Conservation (phyloP, 2,329 filamentous ascomycete species). For the Nannizziopsis arthrosporioides region DNA sequence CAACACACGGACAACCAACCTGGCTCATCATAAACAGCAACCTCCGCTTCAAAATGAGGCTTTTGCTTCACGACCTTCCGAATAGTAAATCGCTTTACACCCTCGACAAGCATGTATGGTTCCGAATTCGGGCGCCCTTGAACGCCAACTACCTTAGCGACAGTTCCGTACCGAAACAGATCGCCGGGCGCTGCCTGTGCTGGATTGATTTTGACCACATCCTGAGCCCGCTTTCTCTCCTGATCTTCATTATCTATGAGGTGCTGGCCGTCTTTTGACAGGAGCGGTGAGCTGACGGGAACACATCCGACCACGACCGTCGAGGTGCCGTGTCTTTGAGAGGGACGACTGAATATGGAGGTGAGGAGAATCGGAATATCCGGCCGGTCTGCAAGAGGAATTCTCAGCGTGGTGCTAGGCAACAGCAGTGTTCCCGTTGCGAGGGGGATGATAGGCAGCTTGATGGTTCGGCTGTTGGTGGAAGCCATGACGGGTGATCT, state of each 20-base stretch:
- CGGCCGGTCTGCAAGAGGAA: conserved; percentile 69
- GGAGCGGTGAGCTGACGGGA: conserved; percentile 63
- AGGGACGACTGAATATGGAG: conserved; percentile 66
- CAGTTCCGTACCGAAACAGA: conserved; percentile 70
- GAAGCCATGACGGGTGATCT: conserved; percentile 25
- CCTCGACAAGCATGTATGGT: conserved; percentile 76
- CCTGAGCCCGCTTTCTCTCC: conserved; percentile 35
- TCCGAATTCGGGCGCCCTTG: conserved; percentile 65
- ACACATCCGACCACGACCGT: conserved; percentile 76
- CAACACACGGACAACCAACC: conserved; percentile 29
- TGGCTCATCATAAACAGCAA: conserved; percentile 59
- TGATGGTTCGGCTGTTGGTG: conserved; percentile 23
- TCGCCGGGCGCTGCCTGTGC: conserved; percentile 55
- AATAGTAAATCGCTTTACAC: conserved; percentile 62
- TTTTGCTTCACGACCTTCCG: conserved; percentile 64
- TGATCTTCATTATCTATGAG: conserved; percentile 56
- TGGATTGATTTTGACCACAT: conserved; percentile 44
- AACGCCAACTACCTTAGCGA: conserved; percentile 66
- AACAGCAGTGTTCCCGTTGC: conserved; percentile 70
- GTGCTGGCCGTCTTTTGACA: conserved; percentile 63
- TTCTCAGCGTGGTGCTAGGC: conserved; percentile 72
- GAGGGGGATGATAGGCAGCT: conserved; percentile 68
- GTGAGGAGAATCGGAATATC: conserved; percentile 84
- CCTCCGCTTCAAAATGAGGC: conserved; percentile 75
- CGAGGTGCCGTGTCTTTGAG: conserved; percentile 50